Conservation (phyloP, 148 eudicot genomes). For the Limonium bicolor region DNA sequence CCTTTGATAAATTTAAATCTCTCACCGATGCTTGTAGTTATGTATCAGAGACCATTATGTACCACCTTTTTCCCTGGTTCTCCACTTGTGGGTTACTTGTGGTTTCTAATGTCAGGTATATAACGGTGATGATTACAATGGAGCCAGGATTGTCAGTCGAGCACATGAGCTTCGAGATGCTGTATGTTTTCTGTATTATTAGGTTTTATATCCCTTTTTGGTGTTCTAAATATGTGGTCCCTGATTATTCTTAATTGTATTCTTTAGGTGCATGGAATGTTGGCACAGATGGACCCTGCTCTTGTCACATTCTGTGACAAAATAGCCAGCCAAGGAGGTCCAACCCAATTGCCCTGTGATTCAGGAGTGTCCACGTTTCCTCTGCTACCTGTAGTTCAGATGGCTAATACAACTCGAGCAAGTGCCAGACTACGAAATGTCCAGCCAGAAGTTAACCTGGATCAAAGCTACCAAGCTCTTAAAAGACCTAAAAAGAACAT, state of each 20-base stretch:
- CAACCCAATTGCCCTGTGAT: slow-evolving; percentile 60
- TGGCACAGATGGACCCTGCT: slow-evolving; percentile 95
- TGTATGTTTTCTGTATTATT: slow-evolving; percentile 23
- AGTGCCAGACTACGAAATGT: slow-evolving; percentile 95
- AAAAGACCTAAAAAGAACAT: slow-evolving; percentile 64
- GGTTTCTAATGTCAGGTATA: slow-evolving; percentile 45
- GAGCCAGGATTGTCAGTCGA: slow-evolving; percentile 97
- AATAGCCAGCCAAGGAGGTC: slow-evolving; percentile 87
- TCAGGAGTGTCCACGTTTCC: slow-evolving; percentile 32
- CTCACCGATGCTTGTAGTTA: no score
- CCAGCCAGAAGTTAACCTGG: slow-evolving; percentile 83
- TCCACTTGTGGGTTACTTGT: no score
- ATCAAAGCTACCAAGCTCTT: slow-evolving; percentile 70
- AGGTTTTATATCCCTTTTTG: background rate
- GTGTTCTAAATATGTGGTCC: background rate
- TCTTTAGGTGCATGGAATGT: slow-evolving; percentile 97
- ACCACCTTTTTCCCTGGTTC: no score
- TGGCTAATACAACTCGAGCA: slow-evolving; percentile 59
- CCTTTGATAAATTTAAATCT: no score
- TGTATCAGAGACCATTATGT: no score
- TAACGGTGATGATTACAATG: slow-evolving; percentile 95
- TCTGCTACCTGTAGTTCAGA: slow-evolving; percentile 58
- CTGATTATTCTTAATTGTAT: slow-evolving; percentile 2
- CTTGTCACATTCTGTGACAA: slow-evolving; percentile 85
- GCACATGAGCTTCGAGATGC: slow-evolving; percentile 95